Evolutionary conservation across 768 basidiomycete species (phyloP).

Genomic region (Pleurotus djamor): DNA sequence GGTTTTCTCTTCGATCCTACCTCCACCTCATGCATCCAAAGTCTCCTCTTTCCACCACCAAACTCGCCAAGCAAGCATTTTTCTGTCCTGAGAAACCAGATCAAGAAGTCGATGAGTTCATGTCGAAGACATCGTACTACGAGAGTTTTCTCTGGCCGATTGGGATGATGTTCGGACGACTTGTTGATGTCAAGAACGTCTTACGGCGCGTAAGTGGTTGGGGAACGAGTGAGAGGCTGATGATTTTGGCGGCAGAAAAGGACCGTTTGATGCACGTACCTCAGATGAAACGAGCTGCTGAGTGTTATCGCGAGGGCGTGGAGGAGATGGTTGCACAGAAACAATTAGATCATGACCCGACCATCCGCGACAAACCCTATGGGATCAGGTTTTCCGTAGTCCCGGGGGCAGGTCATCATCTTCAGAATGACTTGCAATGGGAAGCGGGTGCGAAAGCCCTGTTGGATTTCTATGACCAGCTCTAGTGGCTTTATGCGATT

Average conservation of each 20-base stretch:
- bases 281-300: slow-evolving; percentile 10
- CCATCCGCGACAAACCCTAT: neutral
- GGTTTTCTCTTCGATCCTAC: neutral
- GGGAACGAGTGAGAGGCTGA: neutral
- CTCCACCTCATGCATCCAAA: neutral
- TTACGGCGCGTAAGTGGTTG: neutral
- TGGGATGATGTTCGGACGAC: neutral
- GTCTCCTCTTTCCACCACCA: neutral
- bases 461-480: slow-evolving; percentile 8
- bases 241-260: slow-evolving; percentile 8
- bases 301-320: slow-evolving; percentile 5
- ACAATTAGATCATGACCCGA: neutral
- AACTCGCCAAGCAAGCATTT: neutral
- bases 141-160: slow-evolving; percentile 3
- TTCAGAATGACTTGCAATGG: slow-evolving; percentile 14
- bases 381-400: slow-evolving; percentile 7
- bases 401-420: slow-evolving; percentile 12
- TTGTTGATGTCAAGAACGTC: slow-evolving; percentile 1
- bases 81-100: neutral
- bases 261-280: slow-evolving; percentile 10
- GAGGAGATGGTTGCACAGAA: neutral
- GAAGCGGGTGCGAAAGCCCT: slow-evolving; percentile 3
- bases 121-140: neutral
- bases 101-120: neutral
- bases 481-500: neutral